Evolutionary conservation across 108 stramenopile genomes (phyloP), one percentile per base, ranked within the genome.

Genomic region (Aurantiochytrium sp.): DNA sequence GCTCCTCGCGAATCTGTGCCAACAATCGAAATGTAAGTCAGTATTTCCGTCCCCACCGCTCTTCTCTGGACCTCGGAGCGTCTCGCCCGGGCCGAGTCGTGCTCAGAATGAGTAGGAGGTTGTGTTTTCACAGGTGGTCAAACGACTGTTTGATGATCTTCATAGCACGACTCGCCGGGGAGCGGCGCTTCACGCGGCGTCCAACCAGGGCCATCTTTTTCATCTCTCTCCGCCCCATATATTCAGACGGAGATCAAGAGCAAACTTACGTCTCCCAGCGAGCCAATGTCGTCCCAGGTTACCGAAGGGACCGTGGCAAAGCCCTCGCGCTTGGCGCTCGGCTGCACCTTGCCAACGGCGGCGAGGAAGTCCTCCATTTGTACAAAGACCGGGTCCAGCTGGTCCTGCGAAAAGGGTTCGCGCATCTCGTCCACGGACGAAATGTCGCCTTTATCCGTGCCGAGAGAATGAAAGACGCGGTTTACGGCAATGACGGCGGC

Each of bases 221-320:
- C 30, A 6, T n/a, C 24, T 2, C 1, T 81, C 37, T 1, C 37
- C 4, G 4, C 41, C n/a, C 73, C 39, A 17, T 81, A 48, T 1
- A 81, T 27, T 6, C 6, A 81, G 2, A 41, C n/a, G n/a, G n/a
- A n/a, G n/a, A n/a, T n/a, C n/a, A n/a, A 1, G 32, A 39, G 0
- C 0, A 81, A 48, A 81, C 73, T 81, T 73, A 89, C 92, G 22
- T 92, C 89, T 4, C 45, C 68, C 27, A 93, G 91, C 15, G 93
- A 92, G 52, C 99, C 99, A 87, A 99, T 95, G 87, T 98, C 97
- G 86, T 94, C 91, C 99, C 99, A 99, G 0, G 95, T 94, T 4
- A 98, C 98, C 89, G 96, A 97, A 0, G 99, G 99, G 52, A 97
- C 97, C 4, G 96, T 97, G 21, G 99, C 98, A 91, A 99, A 99